Evolutionary conservation across 2,329 filamentous ascomycete species (phyloP), one percentile per base, ranked within the genome.

Genomic region (Byssothecium circinans): DNA sequence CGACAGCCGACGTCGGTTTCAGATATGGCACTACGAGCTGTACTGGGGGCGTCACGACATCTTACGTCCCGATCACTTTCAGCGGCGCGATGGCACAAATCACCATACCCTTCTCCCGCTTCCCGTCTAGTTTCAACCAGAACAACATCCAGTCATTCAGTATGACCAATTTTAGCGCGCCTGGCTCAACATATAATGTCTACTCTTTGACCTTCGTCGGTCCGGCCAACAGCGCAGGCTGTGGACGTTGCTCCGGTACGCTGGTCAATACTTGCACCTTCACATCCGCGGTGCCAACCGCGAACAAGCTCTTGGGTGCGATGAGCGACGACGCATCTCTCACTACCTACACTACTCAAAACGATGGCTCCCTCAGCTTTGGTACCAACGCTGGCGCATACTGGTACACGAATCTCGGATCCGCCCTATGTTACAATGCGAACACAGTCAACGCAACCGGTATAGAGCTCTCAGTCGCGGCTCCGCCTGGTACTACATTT

Each of bases 341-440:
- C n/a, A 20, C 22, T 20, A 38, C 45, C 11, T 47, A 47, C 39
- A 20, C 45, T 30, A 39, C 43, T 2, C 36, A 17, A 38, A 42
- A 10, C 11, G 45, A 47, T 25, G 43, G 47, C 6, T 50, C 47
- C 12, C 47, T 50, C 20, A 23, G 18, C 18, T 19, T 50, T 32
- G 29, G 29, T 14, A 32, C 43, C 18, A 40, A 39, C 33, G 20
- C 23, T 15, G 22, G 18, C 15, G 38, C 47, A 14, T 50, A 50
- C 43, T 50, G 47, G 47, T 50, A 50, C 39, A 42, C 47, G 12
- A 14, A 36, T 23, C 45, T 50, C 22, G 42, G 43, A 17, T 20
- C 27, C 33, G 43, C 39, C 36, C n/a, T 33, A 30, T 50, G 47
- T 43, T 50, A 50, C 43, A 39, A 50, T 15, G 39, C 47, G 8